A percentile compares a stretch with the other conserved stretches of the same genome.
phyloP scores from a whole-genome alignment of 805 yeast species.

The Candida namnaoensis region DNA sequence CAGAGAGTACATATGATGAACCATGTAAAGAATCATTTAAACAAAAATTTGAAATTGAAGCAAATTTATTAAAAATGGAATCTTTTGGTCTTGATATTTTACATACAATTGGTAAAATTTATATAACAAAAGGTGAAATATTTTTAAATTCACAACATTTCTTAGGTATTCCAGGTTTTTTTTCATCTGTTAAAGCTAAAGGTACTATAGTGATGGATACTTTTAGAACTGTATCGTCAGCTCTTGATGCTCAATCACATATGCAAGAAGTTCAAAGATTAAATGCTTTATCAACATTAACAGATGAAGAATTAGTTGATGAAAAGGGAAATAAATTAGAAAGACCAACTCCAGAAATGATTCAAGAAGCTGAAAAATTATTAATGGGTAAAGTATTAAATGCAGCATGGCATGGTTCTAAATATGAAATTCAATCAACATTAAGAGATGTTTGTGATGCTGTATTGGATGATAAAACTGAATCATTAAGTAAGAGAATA shows the following conservation, averaged over 20 bases:
- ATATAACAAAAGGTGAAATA: conserved; percentile 55
- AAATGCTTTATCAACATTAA: conserved; percentile 39
- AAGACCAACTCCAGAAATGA: conserved; percentile 51
- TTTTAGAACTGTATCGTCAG: conserved; percentile 59
- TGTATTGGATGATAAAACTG: conserved; percentile 50
- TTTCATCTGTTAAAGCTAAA: conserved; percentile 64
- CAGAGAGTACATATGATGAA: conserved; percentile 54
- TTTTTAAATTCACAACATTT: conserved; percentile 57
- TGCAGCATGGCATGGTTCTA: conserved; percentile 82
- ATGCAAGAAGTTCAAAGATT: conserved; percentile 65
- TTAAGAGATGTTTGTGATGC: conserved; percentile 63
- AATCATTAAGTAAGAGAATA: conserved; percentile 33
- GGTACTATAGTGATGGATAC: conserved; percentile 70
- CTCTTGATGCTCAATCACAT: conserved; percentile 72
- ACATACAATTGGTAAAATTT: conserved; percentile 66
- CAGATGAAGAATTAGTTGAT: conserved; percentile 31
- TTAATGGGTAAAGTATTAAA: conserved; percentile 73
- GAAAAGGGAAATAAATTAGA: conserved; percentile 43
- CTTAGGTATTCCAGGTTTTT: conserved; percentile 63
- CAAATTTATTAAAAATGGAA: conserved; percentile 73
- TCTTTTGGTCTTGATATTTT: conserved; percentile 79
- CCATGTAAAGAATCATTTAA: conserved; percentile 58
- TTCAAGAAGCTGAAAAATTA: conserved; percentile 65
- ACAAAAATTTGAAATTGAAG: conserved; percentile 67
- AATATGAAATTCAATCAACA: conserved; percentile 68